Evolutionary conservation across 2,329 filamentous ascomycete species (phyloP).

Genomic region (Cytospora paraplurivora): DNA sequence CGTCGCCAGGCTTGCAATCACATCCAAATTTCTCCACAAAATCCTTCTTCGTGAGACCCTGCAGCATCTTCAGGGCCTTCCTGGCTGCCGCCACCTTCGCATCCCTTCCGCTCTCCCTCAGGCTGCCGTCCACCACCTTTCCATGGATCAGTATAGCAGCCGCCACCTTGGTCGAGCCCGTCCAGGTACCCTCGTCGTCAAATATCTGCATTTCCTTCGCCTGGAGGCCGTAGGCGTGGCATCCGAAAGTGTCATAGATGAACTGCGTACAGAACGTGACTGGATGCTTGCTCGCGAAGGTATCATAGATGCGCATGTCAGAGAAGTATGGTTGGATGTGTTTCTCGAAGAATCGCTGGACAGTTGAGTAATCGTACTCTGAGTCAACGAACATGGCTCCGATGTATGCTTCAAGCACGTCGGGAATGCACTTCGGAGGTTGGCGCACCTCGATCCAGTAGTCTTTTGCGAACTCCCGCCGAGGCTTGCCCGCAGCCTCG

Average conservation of each 20-base stretch:
- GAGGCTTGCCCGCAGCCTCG: slow-evolving; percentile 38
- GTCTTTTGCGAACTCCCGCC: slow-evolving; percentile 53
- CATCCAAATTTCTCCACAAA: slow-evolving; percentile 66
- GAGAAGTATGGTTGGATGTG: slow-evolving; percentile 78
- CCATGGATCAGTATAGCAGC: slow-evolving; percentile 79
- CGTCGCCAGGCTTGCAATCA: slow-evolving; percentile 51
- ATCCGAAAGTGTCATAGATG: slow-evolving; percentile 67
- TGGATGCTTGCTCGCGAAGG: slow-evolving; percentile 83
- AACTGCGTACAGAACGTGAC: slow-evolving; percentile 70
- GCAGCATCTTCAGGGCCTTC: slow-evolving; percentile 53
- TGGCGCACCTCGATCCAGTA: slow-evolving; percentile 68
- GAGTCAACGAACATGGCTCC: slow-evolving; percentile 93
- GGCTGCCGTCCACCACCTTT: slow-evolving; percentile 62
- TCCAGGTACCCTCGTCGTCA: slow-evolving; percentile 32
- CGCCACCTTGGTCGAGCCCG: slow-evolving; percentile 52
- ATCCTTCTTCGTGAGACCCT: slow-evolving; percentile 50
- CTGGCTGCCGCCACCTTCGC: slow-evolving; percentile 71
- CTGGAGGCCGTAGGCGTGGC: slow-evolving; percentile 59
- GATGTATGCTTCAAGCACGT: slow-evolving; percentile 86
- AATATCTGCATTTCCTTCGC: slow-evolving; percentile 51
- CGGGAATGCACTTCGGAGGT: slow-evolving; percentile 76
- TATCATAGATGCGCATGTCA: slow-evolving; percentile 86
- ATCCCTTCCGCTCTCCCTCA: slow-evolving; percentile 67
- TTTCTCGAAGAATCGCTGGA: slow-evolving; percentile 75
- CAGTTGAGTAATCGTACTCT: slow-evolving; percentile 71